Evolutionary conservation across 2,329 filamentous ascomycete genomes (phyloP).

Genomic region (Penicillium sclerotiorum): DNA sequence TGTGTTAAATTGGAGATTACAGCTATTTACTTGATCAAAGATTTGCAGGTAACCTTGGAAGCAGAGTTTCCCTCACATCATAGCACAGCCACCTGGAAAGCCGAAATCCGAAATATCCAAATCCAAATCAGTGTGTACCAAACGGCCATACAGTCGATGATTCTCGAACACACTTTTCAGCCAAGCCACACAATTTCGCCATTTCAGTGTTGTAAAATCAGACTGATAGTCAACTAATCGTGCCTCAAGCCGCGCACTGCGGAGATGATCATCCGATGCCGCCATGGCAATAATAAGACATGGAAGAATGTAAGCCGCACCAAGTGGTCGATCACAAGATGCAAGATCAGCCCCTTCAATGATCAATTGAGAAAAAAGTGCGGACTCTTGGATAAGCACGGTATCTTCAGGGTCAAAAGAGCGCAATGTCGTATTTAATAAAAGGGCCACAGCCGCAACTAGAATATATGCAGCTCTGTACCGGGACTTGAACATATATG

Average conservation of each 20-base stretch:
- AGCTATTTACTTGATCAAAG: too few species aligned
- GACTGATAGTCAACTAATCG: constrained; percentile 23
- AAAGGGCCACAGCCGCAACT: constrained; percentile 18
- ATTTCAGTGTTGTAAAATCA: constrained; percentile 22
- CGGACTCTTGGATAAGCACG: constrained; percentile 12
- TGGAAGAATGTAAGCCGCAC: constrained; percentile 21
- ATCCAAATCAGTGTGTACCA: background rate
- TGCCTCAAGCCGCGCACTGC: constrained; percentile 8
- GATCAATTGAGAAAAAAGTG: constrained; percentile 15
- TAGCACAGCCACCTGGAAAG: background rate
- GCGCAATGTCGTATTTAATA: constrained; percentile 23
- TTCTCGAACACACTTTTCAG: constrained; percentile 10
- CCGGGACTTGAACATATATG: constrained; percentile 13
- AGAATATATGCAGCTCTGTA: constrained; percentile 24
- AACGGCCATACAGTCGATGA: constrained; percentile 2
- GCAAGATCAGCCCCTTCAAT: constrained; percentile 16
- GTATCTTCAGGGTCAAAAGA: constrained; percentile 18
- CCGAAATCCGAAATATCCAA: background rate
- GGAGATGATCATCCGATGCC: constrained; percentile 16
- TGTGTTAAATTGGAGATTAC: too few species aligned
- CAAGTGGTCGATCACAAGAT: constrained; percentile 23
- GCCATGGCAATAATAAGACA: constrained; percentile 24
- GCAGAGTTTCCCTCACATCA: constrained; percentile 5
- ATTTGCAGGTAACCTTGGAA: too few species aligned
- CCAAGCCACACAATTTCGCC: constrained; percentile 18